Base-by-base conservation (phyloP, 176 grass and related monocot genomes). In the Musa schizocarpa region DNA sequence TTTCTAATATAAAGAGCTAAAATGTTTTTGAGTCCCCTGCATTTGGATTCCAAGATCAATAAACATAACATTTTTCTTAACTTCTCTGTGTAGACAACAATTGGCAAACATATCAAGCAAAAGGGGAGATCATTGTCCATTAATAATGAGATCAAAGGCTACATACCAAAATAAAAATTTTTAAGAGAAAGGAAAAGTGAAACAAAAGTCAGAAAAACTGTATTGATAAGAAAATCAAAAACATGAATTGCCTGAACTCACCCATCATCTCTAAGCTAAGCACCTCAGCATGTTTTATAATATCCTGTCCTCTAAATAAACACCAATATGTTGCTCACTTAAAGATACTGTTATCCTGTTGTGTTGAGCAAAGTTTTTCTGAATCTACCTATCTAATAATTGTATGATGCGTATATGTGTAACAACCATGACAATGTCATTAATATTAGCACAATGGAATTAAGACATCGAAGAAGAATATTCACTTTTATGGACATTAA, bases 1-100 rank as follows among this genome's bases (percentile, higher is more conserved):
- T 55, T 92, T 87, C 89, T 99, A 79, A 99, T 84, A 84, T 87
- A 80, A 74, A 99, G 84, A 59, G 86, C 84, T 76, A 92, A 78
- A 83, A 99, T 94, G 70, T 92, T 99, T 76, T 76, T 86, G 76
- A 99, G 88, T 24, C 88, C 95, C 88, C 95, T 99, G 91, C 74
- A 88, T 79, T 50, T 59, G 72, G 82, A 79, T 8, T 77, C 61
- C 76, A 9, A 81, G n/a, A 68, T 87, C 25, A 87, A 72, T 2
- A 61, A 43, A 6, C 34, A 34, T 34, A 43, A 6, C 34, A 43
- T 43, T 43, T 43, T 43, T 43, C 34, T 43, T 43, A 43, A 43
- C 34, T 6, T 43, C 34, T 6, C 34, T 43, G 4, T 43, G 34
- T 43, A 43, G 34, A 49, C 13, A 21, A 11, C 2, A 70, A 70